These are phyloP conservation scores for Porodaedalea pini DNA, from an alignment of 1,284 basidiomycete genomes.

Conservation along the genomic window DNA sequence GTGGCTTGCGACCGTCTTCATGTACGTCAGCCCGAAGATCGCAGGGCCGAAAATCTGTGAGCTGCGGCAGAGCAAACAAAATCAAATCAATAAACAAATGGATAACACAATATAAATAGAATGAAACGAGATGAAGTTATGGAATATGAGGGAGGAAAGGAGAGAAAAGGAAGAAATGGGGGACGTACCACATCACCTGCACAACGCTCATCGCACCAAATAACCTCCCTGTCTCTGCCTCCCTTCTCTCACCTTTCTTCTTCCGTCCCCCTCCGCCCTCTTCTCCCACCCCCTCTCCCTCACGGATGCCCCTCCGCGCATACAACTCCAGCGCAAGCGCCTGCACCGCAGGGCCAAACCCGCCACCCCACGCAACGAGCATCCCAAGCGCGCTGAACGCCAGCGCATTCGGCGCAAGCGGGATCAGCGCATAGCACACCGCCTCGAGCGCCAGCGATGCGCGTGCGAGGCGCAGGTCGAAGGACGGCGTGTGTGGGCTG, in stretches of 20 bases:
- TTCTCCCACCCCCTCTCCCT: slow-evolving; percentile 5
- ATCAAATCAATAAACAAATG: slow-evolving; percentile 15
- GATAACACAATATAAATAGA: no score
- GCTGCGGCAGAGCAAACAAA: slow-evolving; percentile 31
- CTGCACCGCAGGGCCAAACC: slow-evolving; percentile 62
- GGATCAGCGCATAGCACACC: slow-evolving; percentile 50
- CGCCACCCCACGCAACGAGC: slow-evolving; percentile 50
- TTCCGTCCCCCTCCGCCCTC: background rate
- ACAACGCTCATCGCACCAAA: slow-evolving; percentile 76
- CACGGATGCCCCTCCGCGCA: slow-evolving; percentile 26
- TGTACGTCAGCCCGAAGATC: slow-evolving; percentile 56
- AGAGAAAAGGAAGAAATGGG: slow-evolving; percentile 48
- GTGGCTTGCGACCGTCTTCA: slow-evolving; percentile 55
- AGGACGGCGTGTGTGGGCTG: slow-evolving; percentile 40
- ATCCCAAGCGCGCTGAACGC: slow-evolving; percentile 49
- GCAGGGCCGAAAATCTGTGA: slow-evolving; percentile 55
- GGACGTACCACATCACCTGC: slow-evolving; percentile 56
- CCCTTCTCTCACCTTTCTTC: slow-evolving; percentile 28
- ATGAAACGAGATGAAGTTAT: background rate
- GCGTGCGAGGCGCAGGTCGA: slow-evolving; percentile 63
- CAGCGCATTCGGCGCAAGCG: slow-evolving; percentile 37
- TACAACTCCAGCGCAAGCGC: slow-evolving; percentile 66
- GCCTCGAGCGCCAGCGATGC: slow-evolving; percentile 57
- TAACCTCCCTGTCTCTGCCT: slow-evolving; percentile 52
- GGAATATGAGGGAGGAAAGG: no score